Evolutionary conservation across 208 protist species (phyloP).

Genomic region (Vickermania spadyakhi): DNA sequence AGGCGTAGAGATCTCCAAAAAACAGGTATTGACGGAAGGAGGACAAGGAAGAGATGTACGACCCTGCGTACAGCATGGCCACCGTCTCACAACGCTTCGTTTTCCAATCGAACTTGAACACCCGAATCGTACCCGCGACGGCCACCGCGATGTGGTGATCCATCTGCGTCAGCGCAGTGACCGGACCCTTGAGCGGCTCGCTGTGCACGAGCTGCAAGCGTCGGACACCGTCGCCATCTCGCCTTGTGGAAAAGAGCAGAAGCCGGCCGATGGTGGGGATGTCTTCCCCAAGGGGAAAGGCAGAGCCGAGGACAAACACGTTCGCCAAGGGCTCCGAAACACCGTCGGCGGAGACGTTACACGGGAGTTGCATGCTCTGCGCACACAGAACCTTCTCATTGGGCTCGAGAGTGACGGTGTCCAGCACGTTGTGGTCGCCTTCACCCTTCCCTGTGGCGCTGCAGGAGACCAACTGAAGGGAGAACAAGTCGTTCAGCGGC

Average conservation of each 20-base stretch:
- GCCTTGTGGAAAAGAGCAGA: conserved; percentile 38
- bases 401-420: conserved; percentile 42
- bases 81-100: conserved; percentile 45
- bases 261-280: conserved; percentile 69
- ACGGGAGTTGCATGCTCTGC: conserved; percentile 35
- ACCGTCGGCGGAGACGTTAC: conserved; percentile 35
- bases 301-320: conserved; percentile 71
- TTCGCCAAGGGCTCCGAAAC: conserved; percentile 19
- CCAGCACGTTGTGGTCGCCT: too few relatives aligned
- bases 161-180: conserved; percentile 56
- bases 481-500: conserved; percentile 61
- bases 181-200: conserved; percentile 68
- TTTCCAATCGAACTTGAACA: conserved; percentile 58
- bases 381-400: conserved; percentile 78
- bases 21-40: conserved; percentile 71
- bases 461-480: conserved; percentile 48
- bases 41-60: conserved; percentile 67
- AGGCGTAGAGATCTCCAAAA: conserved; percentile 68
- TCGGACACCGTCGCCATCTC: conserved; percentile 8
- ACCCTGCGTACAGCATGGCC: conserved; percentile 74
- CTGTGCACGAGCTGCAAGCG: conserved; percentile 48
- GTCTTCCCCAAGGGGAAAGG: conserved; percentile 81
- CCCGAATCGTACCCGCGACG: conserved; percentile 76
- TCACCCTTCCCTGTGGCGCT: conserved; percentile 32
- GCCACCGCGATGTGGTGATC: conserved; percentile 57